Conservation (phyloP, 2,329 filamentous ascomycete genomes). For the Fusarium redolens region DNA sequence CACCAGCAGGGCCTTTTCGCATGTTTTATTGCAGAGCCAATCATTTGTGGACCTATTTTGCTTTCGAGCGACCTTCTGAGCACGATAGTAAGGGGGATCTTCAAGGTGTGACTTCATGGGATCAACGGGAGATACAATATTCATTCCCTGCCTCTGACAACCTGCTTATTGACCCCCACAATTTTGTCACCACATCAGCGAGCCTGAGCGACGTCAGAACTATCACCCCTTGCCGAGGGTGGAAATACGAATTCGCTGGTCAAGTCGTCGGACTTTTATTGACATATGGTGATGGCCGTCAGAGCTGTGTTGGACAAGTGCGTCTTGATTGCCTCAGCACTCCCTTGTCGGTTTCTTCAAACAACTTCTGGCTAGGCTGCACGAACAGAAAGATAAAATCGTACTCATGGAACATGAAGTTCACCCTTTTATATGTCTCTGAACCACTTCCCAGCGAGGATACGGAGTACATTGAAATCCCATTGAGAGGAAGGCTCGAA, state of each 20-base stretch:
- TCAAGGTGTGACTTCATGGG: neutral
- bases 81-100: fast-evolving
- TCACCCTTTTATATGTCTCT: fast-evolving
- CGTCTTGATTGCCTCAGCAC: neutral
- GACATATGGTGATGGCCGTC: neutral
- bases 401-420: fast-evolving
- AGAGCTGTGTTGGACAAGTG: neutral
- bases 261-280: neutral
- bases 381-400: too few species aligned
- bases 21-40: neutral
- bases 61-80: fast-evolving
- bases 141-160: neutral
- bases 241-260: fast-evolving
- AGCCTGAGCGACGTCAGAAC: neutral
- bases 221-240: neutral
- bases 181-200: neutral
- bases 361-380: neutral
- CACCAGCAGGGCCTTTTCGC: neutral
- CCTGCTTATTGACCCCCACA: fast-evolving
- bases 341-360: fast-evolving
- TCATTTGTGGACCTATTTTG: fast-evolving
- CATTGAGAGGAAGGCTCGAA: neutral
- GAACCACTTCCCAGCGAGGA: fast-evolving
- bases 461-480: neutral
- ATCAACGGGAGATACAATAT: neutral